Conservation (phyloP, 371 early-diverging fungal species). For the Phascolomyces articulosus region DNA sequence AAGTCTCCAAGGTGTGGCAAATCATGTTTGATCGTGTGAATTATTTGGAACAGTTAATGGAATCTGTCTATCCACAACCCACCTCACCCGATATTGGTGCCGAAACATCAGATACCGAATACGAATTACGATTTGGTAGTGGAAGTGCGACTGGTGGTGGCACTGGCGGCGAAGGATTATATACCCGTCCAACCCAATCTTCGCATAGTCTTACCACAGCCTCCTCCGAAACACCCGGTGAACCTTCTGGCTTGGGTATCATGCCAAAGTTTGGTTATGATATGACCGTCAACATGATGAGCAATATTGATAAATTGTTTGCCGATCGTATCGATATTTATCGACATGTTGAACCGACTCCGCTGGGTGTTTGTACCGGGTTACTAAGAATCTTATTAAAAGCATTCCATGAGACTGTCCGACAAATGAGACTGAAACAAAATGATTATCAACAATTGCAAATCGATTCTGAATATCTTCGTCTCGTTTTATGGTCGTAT, state of each 20-base stretch:
- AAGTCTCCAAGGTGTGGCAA: conserved; percentile 34
- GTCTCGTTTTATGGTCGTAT: conserved; percentile 47
- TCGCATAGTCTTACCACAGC: conserved; percentile 30
- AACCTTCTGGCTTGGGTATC: conserved; percentile 19
- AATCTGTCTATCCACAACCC: conserved; percentile 26
- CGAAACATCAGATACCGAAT: conserved; percentile 21
- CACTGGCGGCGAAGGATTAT: conserved; percentile 12
- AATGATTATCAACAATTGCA: conserved; percentile 62
- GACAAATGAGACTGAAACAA: conserved; percentile 48
- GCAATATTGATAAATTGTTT: conserved; percentile 72
- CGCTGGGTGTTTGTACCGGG: conserved; percentile 52
- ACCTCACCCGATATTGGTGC: conserved; percentile 4
- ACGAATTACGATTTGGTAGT: conserved; percentile 25
- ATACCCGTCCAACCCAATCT: conserved; percentile 27
- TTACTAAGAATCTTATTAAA: conserved; percentile 65
- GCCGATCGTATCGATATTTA: conserved; percentile 69
- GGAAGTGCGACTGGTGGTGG: neutral
- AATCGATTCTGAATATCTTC: conserved; percentile 62
- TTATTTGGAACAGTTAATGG: conserved; percentile 28
- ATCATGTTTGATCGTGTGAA: conserved; percentile 17
- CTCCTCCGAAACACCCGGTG: conserved; percentile 20
- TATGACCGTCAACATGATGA: conserved; percentile 48
- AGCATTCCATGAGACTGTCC: conserved; percentile 59
- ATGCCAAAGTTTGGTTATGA: conserved; percentile 29
- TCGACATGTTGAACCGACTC: conserved; percentile 58